Evolutionary conservation across 2,329 filamentous ascomycete genomes (phyloP).

Genomic region (Penicillium sp.): DNA sequence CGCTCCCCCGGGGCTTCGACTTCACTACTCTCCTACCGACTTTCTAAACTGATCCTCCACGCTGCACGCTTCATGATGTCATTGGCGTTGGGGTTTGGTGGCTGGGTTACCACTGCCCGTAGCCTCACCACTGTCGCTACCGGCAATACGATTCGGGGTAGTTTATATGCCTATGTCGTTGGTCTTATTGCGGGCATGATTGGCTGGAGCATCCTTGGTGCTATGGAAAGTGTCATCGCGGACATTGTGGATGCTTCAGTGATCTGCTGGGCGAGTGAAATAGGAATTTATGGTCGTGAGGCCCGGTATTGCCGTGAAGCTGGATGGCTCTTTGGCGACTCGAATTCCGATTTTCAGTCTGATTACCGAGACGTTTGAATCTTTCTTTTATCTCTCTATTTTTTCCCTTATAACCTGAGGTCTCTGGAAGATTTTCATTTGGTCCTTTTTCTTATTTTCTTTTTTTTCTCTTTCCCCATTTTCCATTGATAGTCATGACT

Average conservation of each 20-base stretch:
- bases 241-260: slow-evolving; percentile 86
- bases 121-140: slow-evolving; percentile 64
- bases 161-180: slow-evolving; percentile 91
- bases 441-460: background rate
- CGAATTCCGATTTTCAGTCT: slow-evolving; percentile 9
- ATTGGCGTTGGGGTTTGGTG: slow-evolving; percentile 83
- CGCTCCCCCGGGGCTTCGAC: slow-evolving; percentile 41
- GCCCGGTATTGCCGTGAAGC: slow-evolving; percentile 88
- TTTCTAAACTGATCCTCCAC: slow-evolving; percentile 88
- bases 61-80: slow-evolving; percentile 91
- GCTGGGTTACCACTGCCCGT: slow-evolving; percentile 92
- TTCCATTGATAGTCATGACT: background rate
- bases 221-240: slow-evolving; percentile 84
- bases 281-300: slow-evolving; percentile 59
- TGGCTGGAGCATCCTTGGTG: slow-evolving; percentile 87
- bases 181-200: slow-evolving; percentile 91
- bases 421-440: background rate
- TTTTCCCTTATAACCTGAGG: background rate
- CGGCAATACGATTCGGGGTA: slow-evolving; percentile 61
- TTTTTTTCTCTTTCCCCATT: background rate
- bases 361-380: slow-evolving; percentile 20
- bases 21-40: slow-evolving; percentile 78
- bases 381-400: background rate
- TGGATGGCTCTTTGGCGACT: slow-evolving; percentile 78
- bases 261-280: slow-evolving; percentile 94